These are phyloP conservation scores for Fusarium begoniae DNA, from an alignment of 2,329 filamentous ascomycete species.

Conservation along the genomic window DNA sequence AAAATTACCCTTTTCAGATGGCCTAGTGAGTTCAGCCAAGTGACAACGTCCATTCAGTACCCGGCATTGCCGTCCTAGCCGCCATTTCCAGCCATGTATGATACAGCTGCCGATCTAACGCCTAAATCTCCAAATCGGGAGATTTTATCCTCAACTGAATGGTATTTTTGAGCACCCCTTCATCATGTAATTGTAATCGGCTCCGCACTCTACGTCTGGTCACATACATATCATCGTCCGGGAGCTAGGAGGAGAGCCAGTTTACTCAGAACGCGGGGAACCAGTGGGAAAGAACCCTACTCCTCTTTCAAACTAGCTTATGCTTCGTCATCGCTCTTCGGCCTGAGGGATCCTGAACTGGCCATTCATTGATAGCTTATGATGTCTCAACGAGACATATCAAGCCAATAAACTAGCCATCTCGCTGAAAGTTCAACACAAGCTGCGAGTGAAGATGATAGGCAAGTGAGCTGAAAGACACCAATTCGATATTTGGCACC, in stretches of 20 bases:
- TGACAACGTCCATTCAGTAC: too few relatives aligned
- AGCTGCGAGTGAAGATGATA: accelerated
- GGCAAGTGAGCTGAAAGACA: not conserved
- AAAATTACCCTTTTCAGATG: not conserved
- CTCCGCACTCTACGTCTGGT: not conserved
- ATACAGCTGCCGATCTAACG: not conserved
- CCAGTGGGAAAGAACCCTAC: not conserved
- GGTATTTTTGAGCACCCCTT: not conserved
- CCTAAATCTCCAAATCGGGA: not conserved
- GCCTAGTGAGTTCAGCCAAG: not conserved
- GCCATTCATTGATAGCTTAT: too few relatives aligned
- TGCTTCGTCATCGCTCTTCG: not conserved
- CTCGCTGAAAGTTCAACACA: not conserved
- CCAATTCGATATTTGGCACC: not conserved
- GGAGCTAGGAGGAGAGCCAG: not conserved
- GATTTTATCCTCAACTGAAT: not conserved
- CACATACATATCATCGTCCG: not conserved
- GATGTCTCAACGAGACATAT: too few relatives aligned
- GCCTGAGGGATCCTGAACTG: not conserved
- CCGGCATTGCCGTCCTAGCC: too few relatives aligned
- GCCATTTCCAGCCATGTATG: not conserved
- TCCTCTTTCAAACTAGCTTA: not conserved
- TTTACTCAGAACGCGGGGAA: not conserved
- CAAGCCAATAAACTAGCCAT: not conserved
- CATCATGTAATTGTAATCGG: not conserved